Conservation (phyloP, 2,329 filamentous ascomycete genomes). For the Graphilbum sp. region DNA sequence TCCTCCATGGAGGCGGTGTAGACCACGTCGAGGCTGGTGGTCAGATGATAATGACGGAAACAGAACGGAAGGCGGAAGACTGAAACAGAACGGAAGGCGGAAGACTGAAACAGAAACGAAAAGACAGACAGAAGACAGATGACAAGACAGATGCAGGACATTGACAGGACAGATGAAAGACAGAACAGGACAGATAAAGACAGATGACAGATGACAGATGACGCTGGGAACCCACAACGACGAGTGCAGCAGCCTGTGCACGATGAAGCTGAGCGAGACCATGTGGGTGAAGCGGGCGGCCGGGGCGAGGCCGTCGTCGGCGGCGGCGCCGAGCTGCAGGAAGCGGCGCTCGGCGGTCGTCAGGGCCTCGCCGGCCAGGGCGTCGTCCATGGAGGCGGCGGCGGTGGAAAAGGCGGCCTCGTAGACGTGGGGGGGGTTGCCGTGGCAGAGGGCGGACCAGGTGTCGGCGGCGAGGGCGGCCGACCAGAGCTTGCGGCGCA, state of each 20-base stretch:
- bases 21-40: constrained; percentile 4
- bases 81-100: no score
- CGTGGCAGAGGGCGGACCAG: constrained; percentile 29
- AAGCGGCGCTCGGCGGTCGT: constrained; percentile 18
- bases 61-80: no score
- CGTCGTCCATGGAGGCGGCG: constrained; percentile 23
- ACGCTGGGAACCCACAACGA: neutral
- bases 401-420: constrained; percentile 23
- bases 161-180: no score
- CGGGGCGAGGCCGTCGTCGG: constrained; percentile 17
- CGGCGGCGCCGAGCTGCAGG: constrained; percentile 7
- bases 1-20: constrained; percentile 8
- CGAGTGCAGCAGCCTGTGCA: constrained; percentile 15
- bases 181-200: no score
- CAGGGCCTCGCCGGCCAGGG: constrained; percentile 25
- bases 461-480: constrained; percentile 23
- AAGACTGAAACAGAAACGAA: no score
- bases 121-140: neutral
- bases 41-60: neutral
- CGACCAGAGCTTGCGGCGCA: constrained; percentile 30
- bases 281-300: constrained; percentile 22
- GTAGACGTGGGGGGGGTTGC: constrained; percentile 28
- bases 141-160: neutral
- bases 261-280: constrained; percentile 15
- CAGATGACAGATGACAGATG: no score